Evolutionary conservation across 371 early-diverging fungal genomes (phyloP).

Genomic region (Mortierella sp.): DNA sequence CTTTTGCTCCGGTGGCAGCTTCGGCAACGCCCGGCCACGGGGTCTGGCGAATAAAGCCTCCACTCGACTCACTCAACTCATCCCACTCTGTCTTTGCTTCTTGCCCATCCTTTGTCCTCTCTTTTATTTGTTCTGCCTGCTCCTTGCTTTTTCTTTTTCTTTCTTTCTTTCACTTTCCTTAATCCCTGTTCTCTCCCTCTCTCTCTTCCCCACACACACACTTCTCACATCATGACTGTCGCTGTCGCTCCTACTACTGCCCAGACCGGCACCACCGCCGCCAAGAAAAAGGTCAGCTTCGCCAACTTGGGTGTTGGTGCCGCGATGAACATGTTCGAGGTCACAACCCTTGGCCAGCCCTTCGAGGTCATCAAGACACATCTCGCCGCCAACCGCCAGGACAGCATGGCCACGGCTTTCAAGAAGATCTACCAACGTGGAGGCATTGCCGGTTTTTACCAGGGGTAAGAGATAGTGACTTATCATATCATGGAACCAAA

Average conservation of each 20-base stretch:
- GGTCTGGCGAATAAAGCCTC: not conserved
- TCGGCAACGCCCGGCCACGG: not conserved
- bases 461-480: constrained; percentile 72
- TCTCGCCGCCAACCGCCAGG: constrained; percentile 87
- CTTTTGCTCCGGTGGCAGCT: not conserved
- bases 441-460: constrained; percentile 85
- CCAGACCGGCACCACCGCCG: constrained; percentile 12
- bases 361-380: constrained; percentile 93
- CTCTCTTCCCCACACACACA: not conserved
- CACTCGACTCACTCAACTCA: constrained; percentile 4
- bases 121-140: not conserved
- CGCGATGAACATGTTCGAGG: constrained; percentile 82
- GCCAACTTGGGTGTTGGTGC: constrained; percentile 53
- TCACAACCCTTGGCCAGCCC: constrained; percentile 90
- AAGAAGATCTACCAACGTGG: constrained; percentile 79
- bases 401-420: constrained; percentile 71
- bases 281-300: constrained; percentile 52
- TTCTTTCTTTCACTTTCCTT: not conserved
- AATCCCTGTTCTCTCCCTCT: not conserved
- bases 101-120: constrained; percentile 4
- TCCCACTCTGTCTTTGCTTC: not conserved
- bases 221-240: constrained; percentile 26
- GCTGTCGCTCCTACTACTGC: constrained; percentile 15
- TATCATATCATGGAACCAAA: too few species aligned
- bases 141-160: constrained; percentile 6